phyloP scores from a whole-genome alignment of 1,284 basidiomycete genomes.

The Fereydounia khargensis region DNA sequence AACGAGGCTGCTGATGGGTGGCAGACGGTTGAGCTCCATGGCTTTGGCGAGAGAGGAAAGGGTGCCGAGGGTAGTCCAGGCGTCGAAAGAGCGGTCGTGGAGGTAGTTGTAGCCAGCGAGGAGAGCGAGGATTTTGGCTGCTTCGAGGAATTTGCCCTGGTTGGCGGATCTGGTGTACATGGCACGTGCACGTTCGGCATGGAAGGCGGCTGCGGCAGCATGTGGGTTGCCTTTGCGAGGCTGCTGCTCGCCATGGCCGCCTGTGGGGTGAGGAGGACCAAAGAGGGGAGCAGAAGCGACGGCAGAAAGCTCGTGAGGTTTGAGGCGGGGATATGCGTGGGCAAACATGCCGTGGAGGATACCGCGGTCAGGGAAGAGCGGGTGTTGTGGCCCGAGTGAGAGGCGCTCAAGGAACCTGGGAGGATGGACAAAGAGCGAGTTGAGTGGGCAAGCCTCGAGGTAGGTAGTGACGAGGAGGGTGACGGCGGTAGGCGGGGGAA shows the following conservation, averaged over 20 bases:
- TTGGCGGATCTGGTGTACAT: slow-evolving; percentile 11
- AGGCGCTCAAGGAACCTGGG: slow-evolving; percentile 33
- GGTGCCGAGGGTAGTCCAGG: slow-evolving; percentile 32
- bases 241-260: no score
- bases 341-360: slow-evolving; percentile 44
- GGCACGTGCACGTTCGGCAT: slow-evolving; percentile 30
- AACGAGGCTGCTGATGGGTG: slow-evolving; percentile 6
- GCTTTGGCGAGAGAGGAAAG: slow-evolving; percentile 20
- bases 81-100: slow-evolving; percentile 36
- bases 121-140: slow-evolving; percentile 24
- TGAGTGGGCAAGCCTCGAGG: slow-evolving; percentile 21
- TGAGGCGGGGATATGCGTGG: slow-evolving; percentile 21
- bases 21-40: slow-evolving; percentile 34
- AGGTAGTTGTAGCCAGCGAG: slow-evolving; percentile 36
- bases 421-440: slow-evolving; percentile 34
- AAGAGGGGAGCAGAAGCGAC: no score
- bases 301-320: no score
- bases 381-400: slow-evolving; percentile 27
- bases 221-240: no score
- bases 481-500: slow-evolving; percentile 38
- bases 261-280: no score
- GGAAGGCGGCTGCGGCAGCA: slow-evolving; percentile 31
- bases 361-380: slow-evolving; percentile 32
- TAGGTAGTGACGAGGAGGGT: slow-evolving; percentile 32
- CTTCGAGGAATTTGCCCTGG: slow-evolving; percentile 29